A percentile compares a stretch with the other conserved stretches of the same genome.
phyloP scores from a whole-genome alignment of 345 rosid species.

The Microcos paniculata region DNA sequence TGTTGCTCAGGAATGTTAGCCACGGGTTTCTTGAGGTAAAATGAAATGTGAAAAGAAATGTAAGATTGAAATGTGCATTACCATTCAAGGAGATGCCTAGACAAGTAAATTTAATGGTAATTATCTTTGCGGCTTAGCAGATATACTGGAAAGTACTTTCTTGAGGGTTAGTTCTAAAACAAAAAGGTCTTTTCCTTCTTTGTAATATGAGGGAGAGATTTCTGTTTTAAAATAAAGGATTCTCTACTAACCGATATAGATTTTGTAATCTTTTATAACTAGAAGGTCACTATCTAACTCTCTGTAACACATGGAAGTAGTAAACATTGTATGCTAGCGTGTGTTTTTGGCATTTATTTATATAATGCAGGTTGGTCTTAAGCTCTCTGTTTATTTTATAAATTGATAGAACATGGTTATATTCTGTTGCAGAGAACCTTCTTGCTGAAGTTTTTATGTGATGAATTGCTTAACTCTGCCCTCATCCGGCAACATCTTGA shows the following conservation, averaged over 20 bases:
- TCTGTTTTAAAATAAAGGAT: background rate
- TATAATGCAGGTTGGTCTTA: background rate
- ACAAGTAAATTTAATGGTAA: background rate
- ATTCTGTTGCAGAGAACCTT: slow-evolving; percentile 65
- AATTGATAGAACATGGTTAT: background rate
- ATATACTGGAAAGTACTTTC: background rate
- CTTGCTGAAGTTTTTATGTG: slow-evolving; percentile 83
- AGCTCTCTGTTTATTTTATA: slow-evolving; percentile 2
- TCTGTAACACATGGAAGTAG: background rate
- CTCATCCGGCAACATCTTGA: slow-evolving; percentile 90
- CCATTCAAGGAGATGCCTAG: background rate
- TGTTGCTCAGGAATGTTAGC: background rate
- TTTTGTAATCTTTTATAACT: background rate
- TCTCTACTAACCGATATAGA: background rate
- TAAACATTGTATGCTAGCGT: background rate
- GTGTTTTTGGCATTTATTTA: background rate
- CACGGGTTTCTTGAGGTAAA: background rate
- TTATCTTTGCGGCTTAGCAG: background rate
- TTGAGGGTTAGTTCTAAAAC: background rate
- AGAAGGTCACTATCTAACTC: background rate
- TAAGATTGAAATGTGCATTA: background rate
- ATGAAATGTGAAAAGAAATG: slow-evolving; percentile 5
- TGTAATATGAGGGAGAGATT: background rate
- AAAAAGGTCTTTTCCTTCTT: background rate
- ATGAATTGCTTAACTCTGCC: slow-evolving; percentile 81